phyloP scores from a whole-genome alignment of 78 protist species.

The Polysphondylium violaceum region DNA sequence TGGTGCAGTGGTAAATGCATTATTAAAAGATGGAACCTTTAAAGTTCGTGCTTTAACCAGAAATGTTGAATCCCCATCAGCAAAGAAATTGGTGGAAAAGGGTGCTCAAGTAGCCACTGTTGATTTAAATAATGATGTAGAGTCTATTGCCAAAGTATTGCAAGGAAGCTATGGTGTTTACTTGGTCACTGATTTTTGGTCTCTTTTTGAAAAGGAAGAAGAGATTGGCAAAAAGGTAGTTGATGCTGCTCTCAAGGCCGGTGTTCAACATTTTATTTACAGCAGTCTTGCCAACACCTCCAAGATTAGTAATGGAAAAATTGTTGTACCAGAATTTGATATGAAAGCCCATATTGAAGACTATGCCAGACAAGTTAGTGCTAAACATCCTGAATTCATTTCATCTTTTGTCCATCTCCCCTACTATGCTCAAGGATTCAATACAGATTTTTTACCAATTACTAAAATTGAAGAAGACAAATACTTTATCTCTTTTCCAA shows the following conservation, averaged over 20 bases:
- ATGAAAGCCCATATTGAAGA: not conserved
- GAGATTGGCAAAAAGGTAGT: slow-evolving; percentile 19
- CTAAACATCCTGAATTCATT: not conserved
- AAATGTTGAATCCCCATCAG: not conserved
- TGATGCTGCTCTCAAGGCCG: slow-evolving; percentile 16
- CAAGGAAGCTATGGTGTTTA: slow-evolving; percentile 33
- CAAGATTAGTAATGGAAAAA: slow-evolving; percentile 2
- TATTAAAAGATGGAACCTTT: not conserved
- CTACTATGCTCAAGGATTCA: slow-evolving; percentile 16
- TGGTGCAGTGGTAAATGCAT: slow-evolving; percentile 27
- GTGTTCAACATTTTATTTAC: slow-evolving; percentile 30
- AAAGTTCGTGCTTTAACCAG: slow-evolving; percentile 32
- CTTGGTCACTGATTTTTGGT: slow-evolving; percentile 25
- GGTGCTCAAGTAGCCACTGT: slow-evolving; percentile 22
- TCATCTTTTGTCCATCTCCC: slow-evolving; percentile 21
- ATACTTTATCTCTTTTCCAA: not conserved
- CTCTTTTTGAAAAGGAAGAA: not conserved
- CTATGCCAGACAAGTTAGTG: not conserved
- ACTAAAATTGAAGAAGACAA: not conserved
- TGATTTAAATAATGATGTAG: not conserved
- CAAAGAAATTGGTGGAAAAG: not conserved
- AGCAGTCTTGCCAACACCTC: not conserved
- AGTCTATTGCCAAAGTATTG: not conserved
- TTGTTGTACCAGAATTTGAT: slow-evolving; percentile 42
- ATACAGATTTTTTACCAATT: not conserved